These are phyloP conservation scores for Cyclotella kingstonii DNA, from an alignment of 108 stramenopile genomes.

Conservation along the genomic window DNA sequence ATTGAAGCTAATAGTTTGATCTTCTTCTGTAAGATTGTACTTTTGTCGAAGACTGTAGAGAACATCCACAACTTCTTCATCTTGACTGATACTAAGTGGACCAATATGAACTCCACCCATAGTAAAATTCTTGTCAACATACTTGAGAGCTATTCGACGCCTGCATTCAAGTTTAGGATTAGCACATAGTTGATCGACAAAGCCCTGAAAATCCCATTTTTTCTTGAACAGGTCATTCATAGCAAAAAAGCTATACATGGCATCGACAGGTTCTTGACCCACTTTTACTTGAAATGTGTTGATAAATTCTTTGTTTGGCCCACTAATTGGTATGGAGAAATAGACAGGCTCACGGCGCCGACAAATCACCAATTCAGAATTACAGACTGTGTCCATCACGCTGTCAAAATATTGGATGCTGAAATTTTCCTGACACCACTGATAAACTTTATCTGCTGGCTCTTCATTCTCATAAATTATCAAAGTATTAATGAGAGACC, in stretches of 20 bases:
- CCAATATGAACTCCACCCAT: slow-evolving; percentile 31
- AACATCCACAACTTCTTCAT: slow-evolving; percentile 51
- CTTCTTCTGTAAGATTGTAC: slow-evolving; percentile 32
- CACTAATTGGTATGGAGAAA: slow-evolving; percentile 33
- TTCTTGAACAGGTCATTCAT: slow-evolving; percentile 45
- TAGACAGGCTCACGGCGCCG: slow-evolving; percentile 24
- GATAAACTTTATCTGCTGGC: slow-evolving; percentile 44
- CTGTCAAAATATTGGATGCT: slow-evolving; percentile 9
- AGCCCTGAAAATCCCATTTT: slow-evolving; percentile 40
- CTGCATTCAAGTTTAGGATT: slow-evolving; percentile 38
- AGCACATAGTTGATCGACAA: slow-evolving; percentile 40
- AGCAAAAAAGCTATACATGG: slow-evolving; percentile 38
- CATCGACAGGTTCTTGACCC: slow-evolving; percentile 50
- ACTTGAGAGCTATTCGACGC: slow-evolving; percentile 40
- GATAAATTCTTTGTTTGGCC: slow-evolving; percentile 29
- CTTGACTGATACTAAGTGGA: slow-evolving; percentile 37
- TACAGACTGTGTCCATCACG: slow-evolving; percentile 33
- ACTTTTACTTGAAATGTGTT: slow-evolving; percentile 36
- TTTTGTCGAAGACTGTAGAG: slow-evolving; percentile 31
- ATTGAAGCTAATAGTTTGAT: slow-evolving; percentile 38
- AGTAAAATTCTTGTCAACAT: slow-evolving; percentile 30
- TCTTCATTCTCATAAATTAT: slow-evolving; percentile 45
- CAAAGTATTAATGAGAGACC: slow-evolving; percentile 25
- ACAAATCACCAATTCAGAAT: slow-evolving; percentile 34
- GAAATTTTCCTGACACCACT: slow-evolving; percentile 27